Evolutionary conservation across 2,329 filamentous ascomycete species (phyloP).

Genomic region (Talaromyces sp.): DNA sequence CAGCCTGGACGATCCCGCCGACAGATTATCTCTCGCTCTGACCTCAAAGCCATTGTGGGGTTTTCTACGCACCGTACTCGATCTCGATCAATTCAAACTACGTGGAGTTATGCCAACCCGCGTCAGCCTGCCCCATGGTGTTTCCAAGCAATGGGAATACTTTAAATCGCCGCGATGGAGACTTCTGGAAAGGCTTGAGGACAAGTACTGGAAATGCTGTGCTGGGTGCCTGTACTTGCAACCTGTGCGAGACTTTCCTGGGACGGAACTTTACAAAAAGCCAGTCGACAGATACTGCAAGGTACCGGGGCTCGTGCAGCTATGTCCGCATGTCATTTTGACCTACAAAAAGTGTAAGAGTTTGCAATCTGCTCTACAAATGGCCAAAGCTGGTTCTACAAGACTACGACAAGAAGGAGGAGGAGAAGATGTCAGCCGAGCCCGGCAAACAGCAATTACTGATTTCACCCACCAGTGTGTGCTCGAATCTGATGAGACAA

Average conservation of each 20-base stretch:
- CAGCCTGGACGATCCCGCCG: background rate
- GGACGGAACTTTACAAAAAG: background rate
- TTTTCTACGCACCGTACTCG: background rate
- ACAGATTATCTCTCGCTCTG: background rate
- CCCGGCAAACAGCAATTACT: background rate
- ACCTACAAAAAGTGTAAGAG: slow-evolving; percentile 5
- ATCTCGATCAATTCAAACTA: background rate
- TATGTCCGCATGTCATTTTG: slow-evolving; percentile 4
- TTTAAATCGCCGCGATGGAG: background rate
- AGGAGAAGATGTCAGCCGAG: background rate
- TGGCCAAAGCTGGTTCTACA: background rate
- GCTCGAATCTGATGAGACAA: background rate
- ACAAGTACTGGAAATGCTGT: slow-evolving; percentile 5
- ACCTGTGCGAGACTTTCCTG: background rate
- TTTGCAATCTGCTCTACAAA: background rate
- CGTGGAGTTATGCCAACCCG: background rate
- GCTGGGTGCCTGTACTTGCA: slow-evolving; percentile 5
- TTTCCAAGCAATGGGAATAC: background rate
- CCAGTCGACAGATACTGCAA: background rate
- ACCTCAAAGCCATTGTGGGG: slow-evolving; percentile 1
- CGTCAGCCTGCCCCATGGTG: background rate
- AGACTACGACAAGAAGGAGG: too few species aligned
- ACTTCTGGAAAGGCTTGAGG: slow-evolving; percentile 1
- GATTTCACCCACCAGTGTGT: slow-evolving; percentile 1
- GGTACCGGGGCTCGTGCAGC: background rate